Evolutionary conservation across 1,284 basidiomycete genomes (phyloP).

Genomic region (Microbotryum violaceum): DNA sequence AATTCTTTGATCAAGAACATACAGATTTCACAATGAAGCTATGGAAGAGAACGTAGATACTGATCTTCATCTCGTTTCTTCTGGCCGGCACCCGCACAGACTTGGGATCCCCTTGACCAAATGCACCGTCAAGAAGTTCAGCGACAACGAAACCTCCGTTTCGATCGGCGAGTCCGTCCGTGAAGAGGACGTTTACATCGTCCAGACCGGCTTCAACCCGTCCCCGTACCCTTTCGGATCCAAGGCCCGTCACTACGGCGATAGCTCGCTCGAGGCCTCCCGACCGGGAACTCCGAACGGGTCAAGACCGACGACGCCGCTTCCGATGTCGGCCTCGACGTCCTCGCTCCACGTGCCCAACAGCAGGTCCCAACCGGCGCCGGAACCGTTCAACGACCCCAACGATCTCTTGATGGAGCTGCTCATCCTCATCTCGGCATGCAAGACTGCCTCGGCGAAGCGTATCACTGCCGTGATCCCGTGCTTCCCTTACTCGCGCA

Average conservation of each 20-base stretch:
- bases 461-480: conserved; percentile 98
- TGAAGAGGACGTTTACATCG: conserved; percentile 95
- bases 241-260: conserved; percentile 28
- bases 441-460: conserved; percentile 93
- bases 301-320: background rate
- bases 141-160: conserved; percentile 45
- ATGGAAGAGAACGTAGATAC: background rate
- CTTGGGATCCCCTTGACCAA: conserved; percentile 85
- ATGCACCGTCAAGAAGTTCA: conserved; percentile 89
- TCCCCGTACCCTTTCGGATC: conserved; percentile 31
- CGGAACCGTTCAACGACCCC: conserved; percentile 40
- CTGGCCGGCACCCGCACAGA: conserved; percentile 45
- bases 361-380: conserved; percentile 13
- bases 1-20: background rate
- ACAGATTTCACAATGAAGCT: background rate
- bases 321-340: background rate
- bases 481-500: conserved; percentile 88
- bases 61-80: too few relatives aligned
- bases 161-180: conserved; percentile 72
- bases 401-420: conserved; percentile 59
- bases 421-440: conserved; percentile 57
- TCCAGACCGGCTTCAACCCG: conserved; percentile 53
- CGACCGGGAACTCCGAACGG: conserved; percentile 23
- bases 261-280: conserved; percentile 53
- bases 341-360: conserved; percentile 19